phyloP scores from a whole-genome alignment of 306 rosid species.

The Dryas octopetala region DNA sequence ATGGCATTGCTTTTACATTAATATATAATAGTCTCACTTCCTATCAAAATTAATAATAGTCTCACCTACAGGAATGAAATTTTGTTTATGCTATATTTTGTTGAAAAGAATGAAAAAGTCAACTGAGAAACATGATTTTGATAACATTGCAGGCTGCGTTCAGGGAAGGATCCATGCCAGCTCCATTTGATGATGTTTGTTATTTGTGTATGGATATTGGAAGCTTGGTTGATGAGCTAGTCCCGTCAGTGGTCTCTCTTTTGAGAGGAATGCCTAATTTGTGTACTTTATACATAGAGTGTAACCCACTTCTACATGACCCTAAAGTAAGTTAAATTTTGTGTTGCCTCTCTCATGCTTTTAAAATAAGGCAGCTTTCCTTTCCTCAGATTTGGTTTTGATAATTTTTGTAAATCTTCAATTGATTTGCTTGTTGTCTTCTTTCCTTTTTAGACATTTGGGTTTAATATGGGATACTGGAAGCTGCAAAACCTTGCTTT shows the following conservation, averaged over 20 bases:
- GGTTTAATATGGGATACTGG: neutral
- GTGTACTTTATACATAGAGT: neutral
- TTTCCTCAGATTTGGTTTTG: neutral
- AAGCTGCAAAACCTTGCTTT: neutral
- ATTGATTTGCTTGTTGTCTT: neutral
- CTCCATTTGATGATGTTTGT: neutral
- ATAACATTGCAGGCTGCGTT: neutral
- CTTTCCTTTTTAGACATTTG: neutral
- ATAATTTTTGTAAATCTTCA: neutral
- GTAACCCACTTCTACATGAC: neutral
- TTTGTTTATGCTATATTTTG: neutral
- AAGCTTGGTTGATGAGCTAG: neutral
- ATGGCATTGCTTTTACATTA: too few species aligned
- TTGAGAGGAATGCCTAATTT: constrained; percentile 9
- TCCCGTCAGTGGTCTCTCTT: constrained; percentile 4
- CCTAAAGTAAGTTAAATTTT: constrained; percentile 1
- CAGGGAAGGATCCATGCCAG: neutral
- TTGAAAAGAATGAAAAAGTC: neutral
- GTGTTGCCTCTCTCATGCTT: neutral
- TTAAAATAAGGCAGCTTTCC: neutral
- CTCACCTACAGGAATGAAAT: neutral
- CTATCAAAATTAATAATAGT: too few species aligned
- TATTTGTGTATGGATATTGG: neutral
- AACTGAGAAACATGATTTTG: neutral
- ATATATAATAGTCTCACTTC: neutral